Evolutionary conservation across 1,284 basidiomycete genomes (phyloP), one percentile per base, ranked within the genome.

Genomic region (Ceratobasidium sp.): DNA sequence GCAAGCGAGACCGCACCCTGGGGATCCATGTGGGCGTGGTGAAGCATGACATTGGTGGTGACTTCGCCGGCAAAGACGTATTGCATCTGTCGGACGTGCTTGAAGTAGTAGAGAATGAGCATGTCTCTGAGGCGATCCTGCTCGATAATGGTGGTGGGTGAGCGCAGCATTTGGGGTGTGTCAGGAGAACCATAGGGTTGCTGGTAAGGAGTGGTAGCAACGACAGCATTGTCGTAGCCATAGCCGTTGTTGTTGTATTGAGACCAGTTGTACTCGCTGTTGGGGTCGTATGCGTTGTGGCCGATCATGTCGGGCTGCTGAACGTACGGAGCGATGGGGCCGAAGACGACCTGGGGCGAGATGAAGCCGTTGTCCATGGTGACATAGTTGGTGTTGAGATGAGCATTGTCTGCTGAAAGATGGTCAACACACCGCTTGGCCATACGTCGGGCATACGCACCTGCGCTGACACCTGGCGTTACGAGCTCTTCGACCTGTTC

Each of bases 1-100:
- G 72, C 87, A 81, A 90, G 92, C 78, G 21, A 74, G 28, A 76
- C 75, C 75, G 73, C 75, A 74, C 74, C 74, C 64, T 52, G 61
- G 21, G 70, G 75, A 52, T 73, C 73, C 57, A 43, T 53, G 32
- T 48, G 71, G 26, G 74, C 67, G 41, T 73, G 62, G n/a, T 74
- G 67, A 39, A 73, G 59, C 74, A 76, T 74, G 21, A 75, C 72
- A 41, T 75, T 73, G 46, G 64, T 74, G 43, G 72, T 74, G 46
- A 59, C 55, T 65, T 75, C 78, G 46, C 76, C 78, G 41, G 77
- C 76, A 72, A 79, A 78, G 45, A 77, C 52, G 69, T 77, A 80
- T 67, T 80, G 80, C 76, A 79, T 75, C 39, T 76, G 77, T 48
- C 77, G 73, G 34, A 80, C 79, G 57, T 76, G 72, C 53, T 77